Evolutionary conservation across 331 rosid genomes (phyloP).

Genomic region (Spiraea crenata): DNA sequence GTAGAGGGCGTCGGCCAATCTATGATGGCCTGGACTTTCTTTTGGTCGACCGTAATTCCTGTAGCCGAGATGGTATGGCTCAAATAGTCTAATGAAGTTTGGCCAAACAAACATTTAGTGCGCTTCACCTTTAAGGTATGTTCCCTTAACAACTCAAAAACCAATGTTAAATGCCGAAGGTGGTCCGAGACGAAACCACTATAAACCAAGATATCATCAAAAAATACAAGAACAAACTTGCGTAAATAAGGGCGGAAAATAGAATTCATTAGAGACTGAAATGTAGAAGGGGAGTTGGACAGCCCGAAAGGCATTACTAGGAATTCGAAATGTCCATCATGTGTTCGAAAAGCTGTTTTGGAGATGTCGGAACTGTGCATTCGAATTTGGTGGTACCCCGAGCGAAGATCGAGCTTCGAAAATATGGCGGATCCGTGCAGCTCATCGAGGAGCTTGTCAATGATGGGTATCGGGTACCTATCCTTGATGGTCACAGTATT

Average conservation of each 20-base stretch:
- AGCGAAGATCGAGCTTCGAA: not conserved
- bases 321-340: not conserved
- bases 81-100: too few relatives aligned
- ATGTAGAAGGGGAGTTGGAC: not conserved
- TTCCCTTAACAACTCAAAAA: not conserved
- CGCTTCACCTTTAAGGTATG: too few relatives aligned
- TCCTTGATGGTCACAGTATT: not conserved
- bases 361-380: too few relatives aligned
- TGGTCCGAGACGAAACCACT: too few relatives aligned
- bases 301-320: not conserved
- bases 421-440: not conserved
- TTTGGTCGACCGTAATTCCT: too few relatives aligned
- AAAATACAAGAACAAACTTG: not conserved
- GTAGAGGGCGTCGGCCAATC: too few relatives aligned
- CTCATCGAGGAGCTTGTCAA: not conserved
- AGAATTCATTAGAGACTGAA: not conserved
- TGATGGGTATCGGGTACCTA: not conserved
- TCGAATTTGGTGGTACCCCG: not conserved
- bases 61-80: too few relatives aligned
- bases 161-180: not conserved
- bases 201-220: too few relatives aligned
- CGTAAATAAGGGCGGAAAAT: not conserved
- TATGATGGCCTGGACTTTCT: too few relatives aligned
- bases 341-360: not conserved
- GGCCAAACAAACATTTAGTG: too few relatives aligned